Evolutionary conservation across 192 early-diverging fungal species (phyloP), one percentile per base, ranked within the genome.

Genomic region (Backusella tuberculispora): DNA sequence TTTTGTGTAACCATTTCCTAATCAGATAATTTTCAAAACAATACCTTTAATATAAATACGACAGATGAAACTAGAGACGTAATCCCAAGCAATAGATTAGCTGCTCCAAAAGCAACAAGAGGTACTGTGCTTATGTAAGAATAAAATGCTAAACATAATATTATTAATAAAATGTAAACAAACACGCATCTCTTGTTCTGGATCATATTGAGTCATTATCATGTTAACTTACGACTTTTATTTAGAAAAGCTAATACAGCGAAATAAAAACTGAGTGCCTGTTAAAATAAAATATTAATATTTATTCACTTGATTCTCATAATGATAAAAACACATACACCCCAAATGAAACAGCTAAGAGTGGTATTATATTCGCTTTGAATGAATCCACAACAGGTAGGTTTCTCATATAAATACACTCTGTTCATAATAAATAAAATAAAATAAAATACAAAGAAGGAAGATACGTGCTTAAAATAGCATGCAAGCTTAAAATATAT

Each of bases 261-360:
- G 21, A 72, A 72, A 72, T 72, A 72, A 29, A 72, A 72, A 17
- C 71, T 72, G n/a, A 72, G n/a, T 24, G 56, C 21, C 71, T 72
- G 24, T 69, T 29, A 29, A 45, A 69, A 66, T 68, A 26, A 44
- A 68, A 60, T 24, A 8, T 9, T 4, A 29, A 12, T n/a, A 60
- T 60, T 60, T 60, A 60, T 26, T 60, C 53, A 2, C 24, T 26
- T 60, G 24, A 60, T 60, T 12, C 26, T 3, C 21, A 13, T 13
- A 56, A 48, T 19, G 48, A 21, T 48, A 19, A n/a, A 48, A 48
- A 48, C 24, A 56, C 53, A 1, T 56, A 56, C 53, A 56, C 53
- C 53, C 53, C 53, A 56, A n/a, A 56, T 9, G 4, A 56, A 56
- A 24, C 53, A 56, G 1, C 53, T 56, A 24, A 56, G 21, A 5